phyloP scores from a whole-genome alignment of 352 stramenopile genomes.

The Globisporangium spinosum region DNA sequence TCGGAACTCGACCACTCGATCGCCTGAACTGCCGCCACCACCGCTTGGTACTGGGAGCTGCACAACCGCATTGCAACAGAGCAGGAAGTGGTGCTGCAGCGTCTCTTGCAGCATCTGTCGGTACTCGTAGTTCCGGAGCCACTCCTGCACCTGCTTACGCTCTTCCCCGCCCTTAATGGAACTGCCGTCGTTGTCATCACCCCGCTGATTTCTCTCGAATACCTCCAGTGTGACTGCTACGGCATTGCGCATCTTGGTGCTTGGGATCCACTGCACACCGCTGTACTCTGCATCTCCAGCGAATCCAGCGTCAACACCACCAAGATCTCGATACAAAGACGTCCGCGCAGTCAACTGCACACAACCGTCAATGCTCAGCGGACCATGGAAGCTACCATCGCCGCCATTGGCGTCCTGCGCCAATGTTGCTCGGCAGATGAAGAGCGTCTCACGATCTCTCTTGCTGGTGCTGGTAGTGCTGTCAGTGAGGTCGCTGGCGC shows the following conservation, averaged over 20 bases:
- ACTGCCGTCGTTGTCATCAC: neutral
- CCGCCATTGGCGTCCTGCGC: neutral
- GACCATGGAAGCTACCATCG: conserved; percentile 2
- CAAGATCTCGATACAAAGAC: conserved; percentile 21
- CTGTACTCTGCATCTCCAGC: conserved; percentile 7
- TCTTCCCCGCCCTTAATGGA: neutral
- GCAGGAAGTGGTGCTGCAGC: conserved; percentile 44
- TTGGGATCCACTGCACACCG: conserved; percentile 43
- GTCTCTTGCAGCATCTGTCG: conserved; percentile 53
- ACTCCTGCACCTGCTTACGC: neutral
- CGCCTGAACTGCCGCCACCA: conserved; percentile 7
- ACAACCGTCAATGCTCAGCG: conserved; percentile 22
- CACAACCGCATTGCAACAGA: conserved; percentile 38
- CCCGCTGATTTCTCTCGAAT: neutral
- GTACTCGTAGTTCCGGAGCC: conserved; percentile 29
- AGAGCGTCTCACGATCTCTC: conserved; percentile 9
- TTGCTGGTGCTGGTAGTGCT: neutral
- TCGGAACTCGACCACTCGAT: conserved; percentile 28
- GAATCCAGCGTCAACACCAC: conserved; percentile 15
- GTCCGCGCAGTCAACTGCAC: conserved; percentile 19
- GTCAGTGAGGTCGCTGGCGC: neutral
- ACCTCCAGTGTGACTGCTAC: conserved; percentile 55
- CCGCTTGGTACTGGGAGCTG: conserved; percentile 30
- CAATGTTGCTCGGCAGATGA: conserved; percentile 45
- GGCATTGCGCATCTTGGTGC: conserved; percentile 31